These are phyloP conservation scores for Mycocentrospora acerina DNA, from an alignment of 2,329 filamentous ascomycete species.

Conservation along the genomic window DNA sequence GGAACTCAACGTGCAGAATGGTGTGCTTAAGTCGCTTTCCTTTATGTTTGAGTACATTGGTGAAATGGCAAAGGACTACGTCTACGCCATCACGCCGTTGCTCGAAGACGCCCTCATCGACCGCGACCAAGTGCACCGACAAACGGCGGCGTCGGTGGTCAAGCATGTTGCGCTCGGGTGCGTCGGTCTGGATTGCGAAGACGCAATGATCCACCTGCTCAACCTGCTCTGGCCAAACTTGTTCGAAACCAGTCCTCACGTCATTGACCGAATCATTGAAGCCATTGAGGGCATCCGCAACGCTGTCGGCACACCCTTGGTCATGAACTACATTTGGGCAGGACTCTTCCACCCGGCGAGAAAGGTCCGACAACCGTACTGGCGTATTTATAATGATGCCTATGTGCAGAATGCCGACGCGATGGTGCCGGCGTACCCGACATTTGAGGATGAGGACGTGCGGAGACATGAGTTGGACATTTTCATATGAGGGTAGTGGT, in stretches of 20 bases:
- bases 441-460: constrained; percentile 76
- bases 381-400: constrained; percentile 94
- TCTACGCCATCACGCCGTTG: constrained; percentile 94
- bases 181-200: constrained; percentile 95
- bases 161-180: constrained; percentile 97
- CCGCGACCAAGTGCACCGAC: constrained; percentile 94
- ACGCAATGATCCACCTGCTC: constrained; percentile 96
- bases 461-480: constrained; percentile 81
- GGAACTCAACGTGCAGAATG: constrained; percentile 97
- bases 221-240: constrained; percentile 96
- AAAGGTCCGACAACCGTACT: constrained; percentile 93
- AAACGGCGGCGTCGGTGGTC: constrained; percentile 93
- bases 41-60: constrained; percentile 99
- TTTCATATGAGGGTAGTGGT: constrained; percentile 61
- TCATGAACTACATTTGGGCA: constrained; percentile 98
- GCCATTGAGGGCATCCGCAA: constrained; percentile 95
- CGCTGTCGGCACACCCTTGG: constrained; percentile 85
- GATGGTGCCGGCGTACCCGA: constrained; percentile 95
- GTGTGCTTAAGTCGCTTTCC: constrained; percentile 92
- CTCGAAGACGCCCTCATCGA: constrained; percentile 97
- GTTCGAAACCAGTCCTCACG: constrained; percentile 96
- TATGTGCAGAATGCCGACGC: constrained; percentile 92
- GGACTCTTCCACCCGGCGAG: constrained; percentile 95
- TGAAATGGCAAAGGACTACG: constrained; percentile 99
- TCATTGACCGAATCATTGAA: constrained; percentile 96